Evolutionary conservation across 768 basidiomycete genomes (phyloP).

Genomic region (Mycena amicta): DNA sequence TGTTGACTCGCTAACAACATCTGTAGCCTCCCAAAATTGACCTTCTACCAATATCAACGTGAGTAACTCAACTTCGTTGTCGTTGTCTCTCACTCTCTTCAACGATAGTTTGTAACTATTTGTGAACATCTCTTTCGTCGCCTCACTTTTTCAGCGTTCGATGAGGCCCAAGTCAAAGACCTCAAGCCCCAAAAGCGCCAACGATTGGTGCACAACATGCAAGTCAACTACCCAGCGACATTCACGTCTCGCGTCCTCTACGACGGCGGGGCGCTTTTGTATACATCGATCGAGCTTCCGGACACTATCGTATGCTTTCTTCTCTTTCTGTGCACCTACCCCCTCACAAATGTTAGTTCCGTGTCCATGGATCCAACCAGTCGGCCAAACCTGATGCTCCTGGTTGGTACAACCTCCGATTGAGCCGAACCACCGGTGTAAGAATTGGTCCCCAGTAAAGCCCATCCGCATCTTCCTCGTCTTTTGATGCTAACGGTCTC

Average conservation of each 20-base stretch:
- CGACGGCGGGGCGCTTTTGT: constrained; percentile 32
- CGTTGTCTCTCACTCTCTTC: neutral
- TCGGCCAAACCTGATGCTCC: constrained; percentile 4
- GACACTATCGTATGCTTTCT: constrained; percentile 2
- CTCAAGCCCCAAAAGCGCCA: constrained; percentile 12
- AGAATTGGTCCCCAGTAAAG: constrained; percentile 32
- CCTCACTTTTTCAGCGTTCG: constrained; percentile 6
- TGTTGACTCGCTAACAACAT: neutral
- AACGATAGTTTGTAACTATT: constrained; percentile 8
- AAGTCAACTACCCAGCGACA: constrained; percentile 23
- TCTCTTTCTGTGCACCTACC: constrained; percentile 20
- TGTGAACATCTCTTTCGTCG: neutral
- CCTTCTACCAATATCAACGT: constrained; percentile 22
- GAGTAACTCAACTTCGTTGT: neutral
- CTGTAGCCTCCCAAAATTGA: constrained; percentile 13
- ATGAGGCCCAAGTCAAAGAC: neutral
- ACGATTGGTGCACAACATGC: constrained; percentile 25
- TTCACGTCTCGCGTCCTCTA: constrained; percentile 36
- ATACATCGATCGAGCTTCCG: neutral
- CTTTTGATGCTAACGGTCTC: neutral
- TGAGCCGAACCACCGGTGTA: constrained; percentile 33
- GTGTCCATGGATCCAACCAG: constrained; percentile 36
- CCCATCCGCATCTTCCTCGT: neutral
- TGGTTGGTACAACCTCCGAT: constrained; percentile 22
- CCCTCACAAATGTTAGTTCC: constrained; percentile 26